Percentiles rank a stretch among this genome's conserved stretches.
These are phyloP conservation scores for Candida taoyuanica DNA, from an alignment of 805 yeast species.

Conservation along the genomic window DNA sequence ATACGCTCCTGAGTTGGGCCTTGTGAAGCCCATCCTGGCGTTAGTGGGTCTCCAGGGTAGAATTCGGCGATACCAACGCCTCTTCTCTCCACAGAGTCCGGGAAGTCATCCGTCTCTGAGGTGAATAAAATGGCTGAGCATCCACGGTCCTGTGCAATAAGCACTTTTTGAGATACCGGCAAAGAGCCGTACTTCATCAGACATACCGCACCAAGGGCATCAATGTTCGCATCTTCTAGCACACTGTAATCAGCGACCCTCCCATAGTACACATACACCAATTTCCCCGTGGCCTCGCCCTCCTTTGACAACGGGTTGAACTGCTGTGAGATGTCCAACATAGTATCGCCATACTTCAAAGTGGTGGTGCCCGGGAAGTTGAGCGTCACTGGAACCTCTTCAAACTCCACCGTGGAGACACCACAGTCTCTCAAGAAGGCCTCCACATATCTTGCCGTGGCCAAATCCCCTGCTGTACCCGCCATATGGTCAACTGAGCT, in stretches of 20 bases:
- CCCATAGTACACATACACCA: conserved; percentile 70
- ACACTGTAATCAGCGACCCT: conserved; percentile 44
- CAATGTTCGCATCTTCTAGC: conserved; percentile 35
- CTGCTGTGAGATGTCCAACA: conserved; percentile 35
- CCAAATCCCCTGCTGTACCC: conserved; percentile 82
- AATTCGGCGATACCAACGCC: conserved; percentile 55
- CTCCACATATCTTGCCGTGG: conserved; percentile 63
- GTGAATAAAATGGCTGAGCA: conserved; percentile 69
- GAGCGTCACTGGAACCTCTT: conserved; percentile 48
- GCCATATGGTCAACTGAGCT: conserved; percentile 65
- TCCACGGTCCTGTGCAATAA: conserved; percentile 50
- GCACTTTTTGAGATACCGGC: conserved; percentile 47
- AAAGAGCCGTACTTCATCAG: conserved; percentile 54
- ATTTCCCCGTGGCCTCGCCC: conserved; percentile 49
- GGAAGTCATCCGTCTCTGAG: conserved; percentile 31
- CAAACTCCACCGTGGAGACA: conserved; percentile 44
- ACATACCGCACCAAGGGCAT: conserved; percentile 46
- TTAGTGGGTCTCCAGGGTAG: conserved; percentile 72
- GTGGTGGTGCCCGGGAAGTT: conserved; percentile 55
- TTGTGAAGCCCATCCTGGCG: conserved; percentile 68
- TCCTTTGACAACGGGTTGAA: conserved; percentile 66
- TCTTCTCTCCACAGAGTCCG: conserved; percentile 30
- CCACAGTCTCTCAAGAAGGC: conserved; percentile 57
- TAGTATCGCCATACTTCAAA: conserved; percentile 20
- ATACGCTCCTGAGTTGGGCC: conserved; percentile 32